Evolutionary conservation across 306 rosid genomes (phyloP), one percentile per base, ranked within the genome.

Genomic region (Pyrus bretschneideri): DNA sequence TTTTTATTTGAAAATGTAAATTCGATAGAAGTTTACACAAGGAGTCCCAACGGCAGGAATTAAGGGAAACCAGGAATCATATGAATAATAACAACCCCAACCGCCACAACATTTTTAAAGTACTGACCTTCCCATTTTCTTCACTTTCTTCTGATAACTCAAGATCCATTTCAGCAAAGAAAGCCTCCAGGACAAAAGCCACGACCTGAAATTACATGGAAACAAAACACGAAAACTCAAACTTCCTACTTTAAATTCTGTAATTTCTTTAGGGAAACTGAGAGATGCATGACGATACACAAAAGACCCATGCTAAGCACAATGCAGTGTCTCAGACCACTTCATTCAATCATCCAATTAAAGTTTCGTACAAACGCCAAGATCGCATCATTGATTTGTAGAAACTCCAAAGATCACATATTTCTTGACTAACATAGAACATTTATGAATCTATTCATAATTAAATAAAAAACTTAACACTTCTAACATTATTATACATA

Each of bases 171-270:
- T 95, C 99, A 70, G 99, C 93, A 87, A 95, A 95, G 93, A 95
- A 95, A 31, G 99, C 99, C 92, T 95, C 99, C 93, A 95, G 81
- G 88, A 95, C 98, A 87, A 95, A 95, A 76, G 99, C 98, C 70
- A 92, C 80, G 83, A 95, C 84, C 99, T 95, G 90, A 82, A 88
- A 86, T 82, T 68, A 74, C 49, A 78, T 87, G 69, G 42, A 27
- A 80, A 73, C 21, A 49, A 49, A 49, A 15, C 55, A 49, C 55
- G 31, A 31, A 81, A 74, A 77, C 64, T 22, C n/a, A 22, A n/a
- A 68, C 18, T 29, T 61, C 17, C 65, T 4, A 44, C 42, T 77
- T 68, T 61, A 17, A 14, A 22, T 60, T 58, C 49, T 13, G 4
- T 11, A 9, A 44, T 9, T 25, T 27, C 51, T 54, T 6, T 27